Conservation (phyloP, 768 basidiomycete species). For the Kwoniella dejecticola region DNA sequence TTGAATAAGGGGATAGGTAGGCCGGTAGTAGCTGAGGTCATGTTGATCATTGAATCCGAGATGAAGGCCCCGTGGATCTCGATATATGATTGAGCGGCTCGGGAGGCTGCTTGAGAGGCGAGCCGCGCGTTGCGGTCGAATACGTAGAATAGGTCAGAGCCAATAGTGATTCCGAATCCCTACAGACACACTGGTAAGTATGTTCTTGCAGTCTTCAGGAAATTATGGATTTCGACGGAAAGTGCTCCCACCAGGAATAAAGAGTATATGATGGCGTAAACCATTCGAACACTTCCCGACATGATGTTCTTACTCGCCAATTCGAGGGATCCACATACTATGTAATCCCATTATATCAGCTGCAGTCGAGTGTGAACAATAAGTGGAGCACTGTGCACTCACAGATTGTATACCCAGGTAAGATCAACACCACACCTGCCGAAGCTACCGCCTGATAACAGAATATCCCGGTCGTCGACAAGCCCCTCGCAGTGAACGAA, state of each 20-base stretch:
- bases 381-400: conserved; percentile 11
- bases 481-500: conserved; percentile 66
- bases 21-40: conserved; percentile 1
- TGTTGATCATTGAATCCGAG: conserved; percentile 58
- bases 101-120: conserved; percentile 56
- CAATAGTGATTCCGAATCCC: conserved; percentile 53
- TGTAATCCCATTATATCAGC: conserved; percentile 7
- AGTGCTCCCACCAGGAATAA: conserved; percentile 50
- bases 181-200: conserved; percentile 4
- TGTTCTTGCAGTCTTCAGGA: background rate
- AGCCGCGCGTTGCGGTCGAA: conserved; percentile 34
- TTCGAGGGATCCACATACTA: conserved; percentile 52
- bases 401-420: conserved; percentile 53
- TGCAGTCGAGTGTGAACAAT: background rate
- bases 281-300: conserved; percentile 50
- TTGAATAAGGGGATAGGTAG: conserved; percentile 25
- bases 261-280: conserved; percentile 54
- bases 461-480: conserved; percentile 45
- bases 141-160: conserved; percentile 50
- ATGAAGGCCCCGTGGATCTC: conserved; percentile 69
- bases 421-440: conserved; percentile 47
- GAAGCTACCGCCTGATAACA: conserved; percentile 51
- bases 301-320: conserved; percentile 51
- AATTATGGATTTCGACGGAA: no score
- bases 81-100: conserved; percentile 62